These are phyloP conservation scores for Cnidoscolus chayamansa DNA, from an alignment of 441 rosid species.

Conservation along the genomic window DNA sequence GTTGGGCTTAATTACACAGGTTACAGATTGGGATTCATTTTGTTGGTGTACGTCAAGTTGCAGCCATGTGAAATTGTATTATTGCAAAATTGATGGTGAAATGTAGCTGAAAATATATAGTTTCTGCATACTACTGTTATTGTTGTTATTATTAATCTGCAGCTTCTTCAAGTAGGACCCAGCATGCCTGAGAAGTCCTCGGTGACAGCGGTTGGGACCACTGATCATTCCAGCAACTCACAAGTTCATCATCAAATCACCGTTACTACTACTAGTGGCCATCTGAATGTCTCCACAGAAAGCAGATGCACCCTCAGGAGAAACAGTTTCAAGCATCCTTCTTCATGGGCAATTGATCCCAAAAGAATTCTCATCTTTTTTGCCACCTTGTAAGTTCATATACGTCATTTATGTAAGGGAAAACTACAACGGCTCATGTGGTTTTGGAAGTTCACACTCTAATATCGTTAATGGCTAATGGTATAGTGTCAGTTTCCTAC, in stretches of 20 bases:
- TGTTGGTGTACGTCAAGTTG: constrained; percentile 3
- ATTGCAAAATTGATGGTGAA: constrained; percentile 8
- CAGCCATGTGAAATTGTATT: constrained; percentile 15
- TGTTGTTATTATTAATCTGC: constrained; percentile 5
- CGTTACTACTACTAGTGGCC: constrained; percentile 44
- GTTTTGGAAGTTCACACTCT: too few relatives aligned
- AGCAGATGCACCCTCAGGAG: constrained; percentile 46
- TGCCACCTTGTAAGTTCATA: constrained; percentile 72
- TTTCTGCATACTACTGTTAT: background rate
- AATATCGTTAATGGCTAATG: too few relatives aligned
- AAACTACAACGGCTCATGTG: too few relatives aligned
- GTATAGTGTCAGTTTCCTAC: too few relatives aligned
- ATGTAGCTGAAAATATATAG: background rate
- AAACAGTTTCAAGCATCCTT: constrained; percentile 60
- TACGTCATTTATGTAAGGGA: too few relatives aligned
- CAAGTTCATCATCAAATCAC: constrained; percentile 74
- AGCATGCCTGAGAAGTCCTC: constrained; percentile 51
- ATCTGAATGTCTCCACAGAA: constrained; percentile 37
- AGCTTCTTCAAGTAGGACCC: constrained; percentile 34
- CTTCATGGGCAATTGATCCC: constrained; percentile 68
- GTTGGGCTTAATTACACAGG: background rate
- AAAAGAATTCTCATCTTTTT: constrained; percentile 79
- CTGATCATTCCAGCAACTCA: constrained; percentile 35
- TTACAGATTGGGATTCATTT: constrained; percentile 12
- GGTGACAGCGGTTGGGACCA: constrained; percentile 26